These are phyloP conservation scores for Petrea volubilis DNA, from an alignment of 257 asterid species.

Conservation along the genomic window DNA sequence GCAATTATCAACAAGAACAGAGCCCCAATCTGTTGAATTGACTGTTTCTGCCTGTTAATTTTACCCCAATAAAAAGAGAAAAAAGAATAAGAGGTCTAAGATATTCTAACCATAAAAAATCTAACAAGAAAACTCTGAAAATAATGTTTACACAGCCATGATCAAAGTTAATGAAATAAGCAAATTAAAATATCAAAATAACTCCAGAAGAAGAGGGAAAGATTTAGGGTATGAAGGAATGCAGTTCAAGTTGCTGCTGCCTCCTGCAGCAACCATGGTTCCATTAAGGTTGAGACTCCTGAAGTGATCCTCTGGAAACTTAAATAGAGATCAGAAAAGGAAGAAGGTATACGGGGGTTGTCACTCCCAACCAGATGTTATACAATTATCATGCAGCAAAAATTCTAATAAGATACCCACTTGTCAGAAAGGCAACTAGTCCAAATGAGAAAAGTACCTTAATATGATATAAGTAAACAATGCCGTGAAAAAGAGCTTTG, in stretches of 20 bases:
- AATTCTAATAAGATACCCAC: not conserved
- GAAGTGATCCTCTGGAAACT: not conserved
- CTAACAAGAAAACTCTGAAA: not conserved
- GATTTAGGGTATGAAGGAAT: not conserved
- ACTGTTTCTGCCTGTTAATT: conserved; percentile 76
- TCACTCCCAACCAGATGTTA: conserved; percentile 11
- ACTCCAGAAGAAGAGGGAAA: conserved; percentile 2
- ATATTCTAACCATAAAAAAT: not conserved
- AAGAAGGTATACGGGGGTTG: not conserved
- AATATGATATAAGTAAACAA: conserved; percentile 74
- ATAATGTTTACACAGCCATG: not conserved
- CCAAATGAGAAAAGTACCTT: conserved; percentile 54
- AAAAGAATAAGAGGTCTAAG: conserved; percentile 5
- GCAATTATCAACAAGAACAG: conserved; percentile 87
- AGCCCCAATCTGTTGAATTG: conserved; percentile 92
- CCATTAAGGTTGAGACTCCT: not conserved
- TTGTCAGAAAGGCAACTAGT: conserved; percentile 8
- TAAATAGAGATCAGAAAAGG: not conserved
- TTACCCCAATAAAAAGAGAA: not conserved
- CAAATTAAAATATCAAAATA: not conserved
- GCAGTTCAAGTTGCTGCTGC: conserved; percentile 5
- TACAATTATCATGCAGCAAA: conserved; percentile 17
- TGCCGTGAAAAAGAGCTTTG: conserved; percentile 93
- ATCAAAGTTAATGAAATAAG: not conserved
- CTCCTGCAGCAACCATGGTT: not conserved